Conservation (phyloP, 2,329 filamentous ascomycete species). For the Colletotrichum destructivum region DNA sequence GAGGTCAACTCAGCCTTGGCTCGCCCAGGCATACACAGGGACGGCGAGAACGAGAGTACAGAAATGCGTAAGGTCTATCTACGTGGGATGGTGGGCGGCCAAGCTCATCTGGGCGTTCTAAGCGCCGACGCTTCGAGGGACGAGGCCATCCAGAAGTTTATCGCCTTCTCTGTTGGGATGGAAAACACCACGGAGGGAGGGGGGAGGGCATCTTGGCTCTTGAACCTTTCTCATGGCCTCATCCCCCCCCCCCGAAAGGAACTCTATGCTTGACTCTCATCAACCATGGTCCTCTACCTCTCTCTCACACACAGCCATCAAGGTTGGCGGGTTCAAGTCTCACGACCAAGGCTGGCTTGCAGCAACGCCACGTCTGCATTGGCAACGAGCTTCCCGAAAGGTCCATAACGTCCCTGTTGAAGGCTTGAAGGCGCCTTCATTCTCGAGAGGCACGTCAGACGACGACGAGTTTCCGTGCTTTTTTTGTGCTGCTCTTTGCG, state of each 20-base stretch:
- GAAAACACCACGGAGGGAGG: background rate
- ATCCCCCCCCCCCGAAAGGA: too few species aligned
- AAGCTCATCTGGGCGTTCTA: slow-evolving; percentile 14
- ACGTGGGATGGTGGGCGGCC: background rate
- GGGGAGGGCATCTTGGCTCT: too few species aligned
- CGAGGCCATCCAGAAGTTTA: slow-evolving; percentile 6
- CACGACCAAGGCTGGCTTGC: background rate
- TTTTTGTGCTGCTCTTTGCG: too few species aligned
- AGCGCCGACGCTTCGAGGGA: slow-evolving; percentile 11
- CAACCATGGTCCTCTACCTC: too few species aligned
- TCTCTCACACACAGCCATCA: background rate
- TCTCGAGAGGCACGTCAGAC: slow-evolving; percentile 5
- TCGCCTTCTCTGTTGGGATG: slow-evolving; percentile 11
- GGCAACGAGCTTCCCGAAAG: slow-evolving; percentile 24
- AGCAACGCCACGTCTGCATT: background rate
- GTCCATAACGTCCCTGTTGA: slow-evolving; percentile 5
- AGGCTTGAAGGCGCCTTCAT: background rate
- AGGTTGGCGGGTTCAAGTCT: background rate
- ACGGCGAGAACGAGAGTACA: slow-evolving; percentile 8
- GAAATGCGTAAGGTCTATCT: background rate
- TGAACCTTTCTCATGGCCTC: too few species aligned
- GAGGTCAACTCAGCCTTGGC: slow-evolving; percentile 6
- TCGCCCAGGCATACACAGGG: background rate
- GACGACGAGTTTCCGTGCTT: slow-evolving; percentile 24
- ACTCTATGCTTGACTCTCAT: too few species aligned